Evolutionary conservation across 805 yeast species (phyloP), one percentile per base, ranked within the genome.

Genomic region (Candida saitoana): DNA sequence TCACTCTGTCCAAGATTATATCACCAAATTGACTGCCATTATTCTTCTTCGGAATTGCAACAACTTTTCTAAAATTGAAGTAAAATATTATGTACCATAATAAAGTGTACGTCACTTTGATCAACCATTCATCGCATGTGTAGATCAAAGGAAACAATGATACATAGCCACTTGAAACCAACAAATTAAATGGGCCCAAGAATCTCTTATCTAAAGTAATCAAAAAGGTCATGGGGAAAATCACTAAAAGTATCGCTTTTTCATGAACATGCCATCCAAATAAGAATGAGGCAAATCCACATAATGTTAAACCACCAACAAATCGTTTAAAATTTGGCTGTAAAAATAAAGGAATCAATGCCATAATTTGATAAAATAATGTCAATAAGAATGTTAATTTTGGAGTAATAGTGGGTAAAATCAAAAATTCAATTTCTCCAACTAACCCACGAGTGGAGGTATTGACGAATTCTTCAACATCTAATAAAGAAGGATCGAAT

Each of bases 261-360:
- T 93, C 99, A 65, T 93, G 99, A 18, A 93, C 99, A 57, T 93
- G 98, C 97, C 98, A 93, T 4, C 99, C 99, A 63, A 93, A 93
- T 38, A 93, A 65, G 56, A 87, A 93, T 2, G 96, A 85, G 0
- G 96, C 82, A 64, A 79, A 87, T 3, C 95, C 98, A 63, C 98
- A 91, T 37, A 91, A 71, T 0, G 96, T 84, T 52, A 93, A 64
- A 1, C 90, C 78, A 0, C 95, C 96, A 14, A 90, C 60, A 51
- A 93, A 93, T 49, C 95, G 73, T 48, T 79, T 80, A 58, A 75
- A 86, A 2, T 81, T 80, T 3, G 96, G 96, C 43, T 78, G 79
- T 24, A 82, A 50, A 41, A 71, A 63, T 22, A 87, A 67, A 1
- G 96, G 96, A 2, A 85, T 65, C 18, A 87, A 67, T 0, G 95